These are phyloP conservation scores for Phytopythium boreale DNA, from an alignment of 352 stramenopile species.

Conservation along the genomic window DNA sequence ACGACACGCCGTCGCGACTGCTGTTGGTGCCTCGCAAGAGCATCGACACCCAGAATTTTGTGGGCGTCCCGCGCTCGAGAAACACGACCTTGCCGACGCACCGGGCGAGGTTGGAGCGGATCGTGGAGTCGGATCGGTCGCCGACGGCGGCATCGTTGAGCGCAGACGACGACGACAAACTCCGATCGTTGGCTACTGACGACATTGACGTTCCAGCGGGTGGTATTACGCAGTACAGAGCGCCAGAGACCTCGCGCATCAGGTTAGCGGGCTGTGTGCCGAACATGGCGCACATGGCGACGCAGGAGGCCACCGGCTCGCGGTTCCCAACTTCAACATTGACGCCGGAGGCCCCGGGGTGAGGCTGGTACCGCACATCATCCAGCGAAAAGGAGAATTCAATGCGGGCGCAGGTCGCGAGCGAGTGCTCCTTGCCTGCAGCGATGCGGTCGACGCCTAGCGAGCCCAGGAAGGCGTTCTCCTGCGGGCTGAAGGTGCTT, in stretches of 20 bases:
- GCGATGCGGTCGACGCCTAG: constrained; percentile 49
- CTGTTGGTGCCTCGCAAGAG: constrained; percentile 6
- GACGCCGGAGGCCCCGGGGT: constrained; percentile 2
- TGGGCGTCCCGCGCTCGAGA: constrained; percentile 53
- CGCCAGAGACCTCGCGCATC: constrained; percentile 32
- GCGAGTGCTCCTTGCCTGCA: constrained; percentile 53
- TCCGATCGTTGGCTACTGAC: background rate
- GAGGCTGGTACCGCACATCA: constrained; percentile 22
- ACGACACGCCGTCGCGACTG: constrained; percentile 9
- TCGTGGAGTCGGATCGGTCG: constrained; percentile 42
- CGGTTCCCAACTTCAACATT: constrained; percentile 16
- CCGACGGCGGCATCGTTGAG: constrained; percentile 33
- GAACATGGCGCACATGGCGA: constrained; percentile 54
- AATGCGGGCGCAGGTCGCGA: constrained; percentile 46
- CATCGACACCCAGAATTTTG: constrained; percentile 54
- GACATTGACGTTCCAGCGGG: background rate
- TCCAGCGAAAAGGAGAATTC: constrained; percentile 45
- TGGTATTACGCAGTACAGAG: constrained; percentile 19
- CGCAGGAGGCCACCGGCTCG: constrained; percentile 15
- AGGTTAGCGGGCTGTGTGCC: constrained; percentile 42
- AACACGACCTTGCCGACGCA: constrained; percentile 53
- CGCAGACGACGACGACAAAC: constrained; percentile 12
- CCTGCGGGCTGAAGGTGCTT: constrained; percentile 42
- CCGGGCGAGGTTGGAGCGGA: constrained; percentile 35
- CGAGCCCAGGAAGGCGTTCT: constrained; percentile 40